These are phyloP conservation scores for Rhodomyrtus tomentosa DNA, from an alignment of 345 rosid species.

Conservation along the genomic window DNA sequence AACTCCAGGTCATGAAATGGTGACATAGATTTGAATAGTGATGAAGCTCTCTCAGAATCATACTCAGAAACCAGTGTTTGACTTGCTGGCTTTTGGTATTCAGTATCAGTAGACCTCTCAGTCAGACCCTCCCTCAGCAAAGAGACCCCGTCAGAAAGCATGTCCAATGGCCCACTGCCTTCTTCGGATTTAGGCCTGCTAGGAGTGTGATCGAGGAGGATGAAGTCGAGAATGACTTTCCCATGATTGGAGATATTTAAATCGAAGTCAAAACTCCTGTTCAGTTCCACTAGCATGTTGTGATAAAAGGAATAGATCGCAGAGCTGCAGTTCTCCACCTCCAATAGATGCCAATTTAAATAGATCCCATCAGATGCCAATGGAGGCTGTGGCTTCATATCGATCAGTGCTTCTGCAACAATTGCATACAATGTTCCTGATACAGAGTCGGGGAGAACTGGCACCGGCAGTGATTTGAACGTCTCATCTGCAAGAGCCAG, in stretches of 20 bases:
- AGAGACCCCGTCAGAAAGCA: conserved; percentile 18
- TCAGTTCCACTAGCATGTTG: conserved; percentile 27
- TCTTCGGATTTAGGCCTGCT: conserved; percentile 18
- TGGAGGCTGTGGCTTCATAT: conserved; percentile 31
- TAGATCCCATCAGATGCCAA: conserved; percentile 75
- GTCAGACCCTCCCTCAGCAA: conserved; percentile 8
- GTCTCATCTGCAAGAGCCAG: conserved; percentile 57
- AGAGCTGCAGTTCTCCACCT: conserved; percentile 32
- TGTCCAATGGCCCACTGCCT: conserved; percentile 22
- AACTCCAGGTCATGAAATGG: conserved; percentile 73
- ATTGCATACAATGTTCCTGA: conserved; percentile 25
- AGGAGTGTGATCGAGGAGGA: conserved; percentile 36
- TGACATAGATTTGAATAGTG: conserved; percentile 53
- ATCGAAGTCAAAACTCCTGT: conserved; percentile 19
- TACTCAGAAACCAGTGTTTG: conserved; percentile 16
- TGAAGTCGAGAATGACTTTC: conserved; percentile 36
- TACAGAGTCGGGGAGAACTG: conserved; percentile 35
- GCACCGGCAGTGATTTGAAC: conserved; percentile 72
- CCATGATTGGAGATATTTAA: conserved; percentile 24
- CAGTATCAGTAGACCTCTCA: conserved; percentile 9
- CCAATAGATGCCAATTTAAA: conserved; percentile 76
- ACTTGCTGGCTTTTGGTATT: conserved; percentile 15
- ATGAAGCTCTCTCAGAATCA: conserved; percentile 28
- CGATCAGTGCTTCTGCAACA: conserved; percentile 29
- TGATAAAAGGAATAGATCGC: conserved; percentile 14